Base-by-base conservation (phyloP, 192 early-diverging fungal genomes). In the Umbelopsis vinacea region DNA sequence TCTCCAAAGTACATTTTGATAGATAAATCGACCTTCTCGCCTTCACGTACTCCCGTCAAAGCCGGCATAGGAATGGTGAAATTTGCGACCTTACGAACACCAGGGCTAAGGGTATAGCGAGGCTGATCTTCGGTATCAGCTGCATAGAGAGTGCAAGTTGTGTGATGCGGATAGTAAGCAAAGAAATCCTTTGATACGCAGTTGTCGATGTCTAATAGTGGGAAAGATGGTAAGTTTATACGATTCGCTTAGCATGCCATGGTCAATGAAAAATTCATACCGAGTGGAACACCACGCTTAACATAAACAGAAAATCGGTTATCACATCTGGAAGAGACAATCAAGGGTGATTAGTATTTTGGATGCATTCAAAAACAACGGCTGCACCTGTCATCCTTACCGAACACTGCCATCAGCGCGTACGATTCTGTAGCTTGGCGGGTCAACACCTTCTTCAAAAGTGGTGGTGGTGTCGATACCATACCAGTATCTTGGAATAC, bases 401-500 rank as follows among this genome's bases (percentile, higher is more conserved):
- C 81, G 78, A 29, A 81, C 68, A 71, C 80, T 79, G 17, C 81
- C 81, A 75, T 85, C 83, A 23, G 79, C 74, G 11, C 81, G 74
- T 8, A 77, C 73, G 37, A 85, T 85, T 52, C 76, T 80, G 43
- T 85, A 82, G 9, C 73, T 76, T 11, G 72, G 73, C 7, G 79
- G 81, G 70, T 85, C 83, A 8, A 85, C 68, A 26, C 83, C 83
- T 68, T 85, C 83, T 70, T 82, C 81, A 66, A 82, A 85, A 19
- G 79, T 82, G 53, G 78, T 80, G 38, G 79, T 85, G 24, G 81
- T 80, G 40, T 82, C 81, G 19, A 85, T 82, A 15, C 85, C 85
- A 53, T 86, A 86, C 81, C 82, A 84, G n/a, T 74, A 79, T 47
- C 84, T 75, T 1, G 82, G 76, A 10, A 86, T 79, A 70, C 84